These are phyloP conservation scores for Barnettozyma vustinii DNA, from an alignment of 805 yeast species.

Conservation along the genomic window DNA sequence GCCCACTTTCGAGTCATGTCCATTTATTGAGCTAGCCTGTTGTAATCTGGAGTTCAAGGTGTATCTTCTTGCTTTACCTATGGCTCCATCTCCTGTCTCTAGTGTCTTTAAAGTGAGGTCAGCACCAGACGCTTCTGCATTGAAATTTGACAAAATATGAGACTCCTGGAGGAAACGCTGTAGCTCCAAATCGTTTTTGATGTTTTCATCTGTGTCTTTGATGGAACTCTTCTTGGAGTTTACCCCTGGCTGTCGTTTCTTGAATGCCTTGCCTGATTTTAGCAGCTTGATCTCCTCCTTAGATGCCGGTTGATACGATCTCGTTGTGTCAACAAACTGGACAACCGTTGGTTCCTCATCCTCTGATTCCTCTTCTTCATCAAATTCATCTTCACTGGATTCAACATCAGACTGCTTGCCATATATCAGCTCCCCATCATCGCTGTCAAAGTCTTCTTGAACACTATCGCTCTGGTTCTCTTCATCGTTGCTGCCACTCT, in stretches of 20 bases:
- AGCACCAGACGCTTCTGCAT: slow-evolving; percentile 42
- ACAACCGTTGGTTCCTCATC: slow-evolving; percentile 24
- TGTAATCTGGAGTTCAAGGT: slow-evolving; percentile 56
- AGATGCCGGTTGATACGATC: slow-evolving; percentile 28
- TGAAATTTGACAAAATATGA: slow-evolving; percentile 47
- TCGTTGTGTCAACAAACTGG: slow-evolving; percentile 35
- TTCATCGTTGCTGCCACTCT: neutral
- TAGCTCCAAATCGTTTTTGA: slow-evolving; percentile 66
- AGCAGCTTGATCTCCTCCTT: slow-evolving; percentile 48
- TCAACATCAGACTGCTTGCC: slow-evolving; percentile 2
- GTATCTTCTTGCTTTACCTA: slow-evolving; percentile 65
- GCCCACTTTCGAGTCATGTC: slow-evolving; percentile 22
- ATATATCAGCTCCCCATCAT: slow-evolving; percentile 5
- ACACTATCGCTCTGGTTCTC: slow-evolving; percentile 11
- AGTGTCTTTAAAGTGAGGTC: slow-evolving; percentile 59
- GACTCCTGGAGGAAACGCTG: slow-evolving; percentile 69
- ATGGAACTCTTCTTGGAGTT: slow-evolving; percentile 12
- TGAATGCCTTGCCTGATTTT: slow-evolving; percentile 50
- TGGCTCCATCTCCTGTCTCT: slow-evolving; percentile 34
- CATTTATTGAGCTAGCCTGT: slow-evolving; percentile 41
- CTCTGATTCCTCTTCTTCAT: slow-evolving; percentile 17
- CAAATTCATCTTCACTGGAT: slow-evolving; percentile 12
- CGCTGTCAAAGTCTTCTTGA: slow-evolving; percentile 18
- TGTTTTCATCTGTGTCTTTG: slow-evolving; percentile 43
- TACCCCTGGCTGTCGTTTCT: slow-evolving; percentile 13